phyloP scores from a whole-genome alignment of 257 asterid species.

The Fraxinus anomala region DNA sequence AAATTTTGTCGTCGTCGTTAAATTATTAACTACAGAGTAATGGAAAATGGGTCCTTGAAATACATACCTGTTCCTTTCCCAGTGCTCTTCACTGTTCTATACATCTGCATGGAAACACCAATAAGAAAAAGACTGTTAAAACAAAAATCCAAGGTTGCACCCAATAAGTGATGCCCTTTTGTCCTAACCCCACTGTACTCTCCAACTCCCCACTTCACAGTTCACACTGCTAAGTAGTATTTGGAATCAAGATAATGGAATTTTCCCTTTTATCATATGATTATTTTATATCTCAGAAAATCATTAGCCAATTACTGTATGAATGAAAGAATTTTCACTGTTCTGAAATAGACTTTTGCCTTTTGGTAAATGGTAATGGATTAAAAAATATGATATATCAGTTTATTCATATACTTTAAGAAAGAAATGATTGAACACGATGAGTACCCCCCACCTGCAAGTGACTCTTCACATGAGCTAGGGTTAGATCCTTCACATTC shows the following conservation, averaged over 20 bases:
- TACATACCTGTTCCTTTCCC: constrained; percentile 67
- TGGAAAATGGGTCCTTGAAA: constrained; percentile 41
- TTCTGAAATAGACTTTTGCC: not conserved
- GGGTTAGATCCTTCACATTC: constrained; percentile 93
- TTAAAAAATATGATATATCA: not conserved
- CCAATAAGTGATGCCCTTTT: constrained; percentile 51
- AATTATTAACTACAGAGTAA: constrained; percentile 22
- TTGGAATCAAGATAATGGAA: not conserved
- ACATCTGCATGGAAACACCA: constrained; percentile 73
- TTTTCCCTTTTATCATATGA: not conserved
- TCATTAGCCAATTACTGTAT: not conserved
- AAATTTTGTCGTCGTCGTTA: constrained; percentile 18
- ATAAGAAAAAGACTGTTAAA: constrained; percentile 25
- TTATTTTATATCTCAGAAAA: not conserved
- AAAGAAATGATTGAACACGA: constrained; percentile 1
- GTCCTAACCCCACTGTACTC: constrained; percentile 46
- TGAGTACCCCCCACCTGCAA: constrained; percentile 60
- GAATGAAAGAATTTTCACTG: not conserved
- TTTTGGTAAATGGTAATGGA: not conserved
- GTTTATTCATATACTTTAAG: constrained; percentile 3
- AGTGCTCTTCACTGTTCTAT: constrained; percentile 96
- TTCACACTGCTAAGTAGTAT: not conserved
- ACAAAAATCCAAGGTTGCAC: constrained; percentile 39
- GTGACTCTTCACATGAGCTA: constrained; percentile 93
- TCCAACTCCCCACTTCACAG: constrained; percentile 29